These are phyloP conservation scores for Citrullus colocynthis DNA, from an alignment of 306 rosid species.

Conservation along the genomic window DNA sequence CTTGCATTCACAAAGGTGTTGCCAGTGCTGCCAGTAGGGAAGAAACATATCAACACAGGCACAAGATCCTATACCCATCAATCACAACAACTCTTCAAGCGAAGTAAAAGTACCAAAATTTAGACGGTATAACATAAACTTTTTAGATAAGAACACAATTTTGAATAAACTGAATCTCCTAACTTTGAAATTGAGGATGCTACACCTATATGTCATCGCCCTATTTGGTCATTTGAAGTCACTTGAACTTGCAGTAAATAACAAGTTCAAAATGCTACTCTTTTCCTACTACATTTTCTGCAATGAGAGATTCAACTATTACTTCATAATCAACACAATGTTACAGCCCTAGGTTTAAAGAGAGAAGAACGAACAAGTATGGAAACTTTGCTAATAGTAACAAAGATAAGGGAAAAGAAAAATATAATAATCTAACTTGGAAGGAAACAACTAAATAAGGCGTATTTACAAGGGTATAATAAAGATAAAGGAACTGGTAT, in stretches of 20 bases:
- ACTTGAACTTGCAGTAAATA: conserved; percentile 4
- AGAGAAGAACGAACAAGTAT: neutral
- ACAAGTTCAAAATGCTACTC: neutral
- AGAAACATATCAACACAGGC: neutral
- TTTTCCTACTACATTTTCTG: neutral
- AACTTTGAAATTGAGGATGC: neutral
- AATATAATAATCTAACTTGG: neutral
- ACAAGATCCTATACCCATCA: neutral
- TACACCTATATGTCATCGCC: neutral
- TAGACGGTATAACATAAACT: neutral
- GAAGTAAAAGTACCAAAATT: neutral
- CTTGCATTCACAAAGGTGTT: conserved; percentile 91
- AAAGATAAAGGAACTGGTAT: neutral
- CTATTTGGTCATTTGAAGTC: neutral
- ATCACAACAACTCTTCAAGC: neutral
- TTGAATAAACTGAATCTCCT: neutral
- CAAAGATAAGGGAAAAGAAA: neutral
- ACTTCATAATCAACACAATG: neutral
- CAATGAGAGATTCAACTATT: neutral
- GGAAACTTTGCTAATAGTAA: neutral
- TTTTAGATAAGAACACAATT: neutral
- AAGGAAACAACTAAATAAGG: neutral
- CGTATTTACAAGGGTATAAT: neutral
- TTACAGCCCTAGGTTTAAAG: neutral
- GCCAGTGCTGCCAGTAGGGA: conserved; percentile 59